Evolutionary conservation across 2,329 filamentous ascomycete species (phyloP), one percentile per base, ranked within the genome.

Genomic region (Whalleya microplaca): DNA sequence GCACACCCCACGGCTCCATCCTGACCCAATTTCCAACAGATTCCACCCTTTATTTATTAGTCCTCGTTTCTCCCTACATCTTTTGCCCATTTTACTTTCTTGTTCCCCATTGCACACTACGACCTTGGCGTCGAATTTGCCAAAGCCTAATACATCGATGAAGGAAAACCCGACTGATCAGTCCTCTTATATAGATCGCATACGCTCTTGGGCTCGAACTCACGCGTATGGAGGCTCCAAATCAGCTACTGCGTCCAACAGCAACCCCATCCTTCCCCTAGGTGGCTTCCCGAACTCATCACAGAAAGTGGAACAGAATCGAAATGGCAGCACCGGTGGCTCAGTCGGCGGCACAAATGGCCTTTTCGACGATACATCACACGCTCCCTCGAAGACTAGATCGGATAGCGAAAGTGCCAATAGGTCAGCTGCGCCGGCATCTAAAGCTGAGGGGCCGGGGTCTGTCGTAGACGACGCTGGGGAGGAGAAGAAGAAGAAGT

Each of bases 151-250:
- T 55, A 65, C 62, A 70, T 85, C 83, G 83, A 86, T 86, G 84
- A 86, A 84, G 81, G 76, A 84, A 80, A 75, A 75, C 75, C 83
- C 77, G 65, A 73, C 80, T 75, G 77, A 81, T 64, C 72, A 65
- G 54, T 57, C 77, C 70, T 77, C 80, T 73, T 76, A 78, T 72
- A 77, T 77, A 83, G 78, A 83, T 79, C 78, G 77, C 78, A 77
- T 79, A 76, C 77, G 78, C 78, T 82, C 80, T 75, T 80, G 77
- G 81, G 76, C 79, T 75, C 72, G 72, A 73, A 73, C 78, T 74
- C 75, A 78, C 76, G 76, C 81, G 78, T 76, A 84, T 84, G 82
- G 80, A 79, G 75, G 72, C 75, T 69, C 75, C 68, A 74, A 71
- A 68, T 71, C 69, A 72, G 71, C 74, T 68, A 50, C 64, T 51